Percentiles rank a stretch among this genome's conserved stretches.
Evolutionary conservation across 1,139 yeast species (phyloP).

Genomic region (Protomyces pachydermus): DNA sequence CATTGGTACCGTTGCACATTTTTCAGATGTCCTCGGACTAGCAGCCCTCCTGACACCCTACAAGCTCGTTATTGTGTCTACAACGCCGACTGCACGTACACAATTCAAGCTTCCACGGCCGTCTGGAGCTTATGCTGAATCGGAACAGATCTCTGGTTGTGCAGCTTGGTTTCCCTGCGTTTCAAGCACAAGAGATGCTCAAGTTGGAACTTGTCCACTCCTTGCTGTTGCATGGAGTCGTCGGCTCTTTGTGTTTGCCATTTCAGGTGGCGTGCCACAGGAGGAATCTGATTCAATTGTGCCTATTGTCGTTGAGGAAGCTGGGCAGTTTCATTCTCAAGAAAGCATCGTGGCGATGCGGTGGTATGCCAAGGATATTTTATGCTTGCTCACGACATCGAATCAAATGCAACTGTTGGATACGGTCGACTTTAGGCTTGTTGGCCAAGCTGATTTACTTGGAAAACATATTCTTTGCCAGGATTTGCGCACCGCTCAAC

Average conservation of each 20-base stretch:
- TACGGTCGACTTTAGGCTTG: slow-evolving; percentile 41
- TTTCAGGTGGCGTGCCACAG: slow-evolving; percentile 42
- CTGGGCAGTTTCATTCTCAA: slow-evolving; percentile 31
- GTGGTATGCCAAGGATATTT: slow-evolving; percentile 54
- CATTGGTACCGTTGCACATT: slow-evolving; percentile 49
- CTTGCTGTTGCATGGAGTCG: slow-evolving; percentile 68
- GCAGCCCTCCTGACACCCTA: slow-evolving; percentile 57
- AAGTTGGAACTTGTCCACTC: slow-evolving; percentile 42
- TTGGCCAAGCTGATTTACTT: slow-evolving; percentile 46
- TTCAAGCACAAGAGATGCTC: background rate
- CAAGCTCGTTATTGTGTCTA: slow-evolving; percentile 52
- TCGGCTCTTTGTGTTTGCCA: slow-evolving; percentile 52
- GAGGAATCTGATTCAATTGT: background rate
- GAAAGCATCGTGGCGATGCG: slow-evolving; percentile 52
- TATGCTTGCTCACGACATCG: slow-evolving; percentile 51
- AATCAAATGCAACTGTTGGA: slow-evolving; percentile 47
- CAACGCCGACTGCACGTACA: slow-evolving; percentile 50
- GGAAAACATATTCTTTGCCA: slow-evolving; percentile 46
- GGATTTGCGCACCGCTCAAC: slow-evolving; percentile 39
- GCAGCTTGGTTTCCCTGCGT: slow-evolving; percentile 19
- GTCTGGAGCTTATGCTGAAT: slow-evolving; percentile 8
- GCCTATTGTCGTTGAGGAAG: slow-evolving; percentile 30
- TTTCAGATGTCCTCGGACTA: slow-evolving; percentile 55
- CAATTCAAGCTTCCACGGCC: slow-evolving; percentile 43
- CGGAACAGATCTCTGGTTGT: slow-evolving; percentile 4